Conservation (phyloP, 371 early-diverging fungal species). For the Nosema bombycis region DNA sequence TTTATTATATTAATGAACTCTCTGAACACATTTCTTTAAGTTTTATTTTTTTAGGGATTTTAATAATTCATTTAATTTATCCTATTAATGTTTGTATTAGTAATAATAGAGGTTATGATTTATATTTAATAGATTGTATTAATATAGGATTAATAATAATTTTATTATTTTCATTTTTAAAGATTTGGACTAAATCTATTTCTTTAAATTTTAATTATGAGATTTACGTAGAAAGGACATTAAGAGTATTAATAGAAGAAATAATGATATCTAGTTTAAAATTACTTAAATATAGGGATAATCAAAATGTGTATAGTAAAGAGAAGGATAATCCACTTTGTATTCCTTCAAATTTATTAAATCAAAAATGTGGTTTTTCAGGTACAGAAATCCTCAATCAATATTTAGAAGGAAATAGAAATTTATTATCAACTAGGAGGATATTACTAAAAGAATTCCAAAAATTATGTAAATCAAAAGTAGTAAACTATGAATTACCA, state of each 20-base stretch:
- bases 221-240: constrained; percentile 59
- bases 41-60: neutral
- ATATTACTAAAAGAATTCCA: constrained; percentile 63
- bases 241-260: constrained; percentile 55
- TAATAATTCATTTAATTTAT: constrained; percentile 3
- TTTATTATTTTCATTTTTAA: constrained; percentile 28
- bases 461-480: constrained; percentile 25
- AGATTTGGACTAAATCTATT: constrained; percentile 46
- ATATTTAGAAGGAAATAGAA: neutral
- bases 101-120: constrained; percentile 21
- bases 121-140: constrained; percentile 34
- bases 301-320: neutral
- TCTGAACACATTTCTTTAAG: constrained; percentile 41
- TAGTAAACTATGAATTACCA: neutral
- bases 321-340: neutral
- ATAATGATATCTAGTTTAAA: constrained; percentile 53
- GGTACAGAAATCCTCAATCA: neutral
- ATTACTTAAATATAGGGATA: constrained; percentile 9
- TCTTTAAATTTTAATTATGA: constrained; percentile 62
- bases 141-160: constrained; percentile 18
- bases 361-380: neutral
- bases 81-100: constrained; percentile 17
- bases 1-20: constrained; percentile 50
- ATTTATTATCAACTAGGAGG: constrained; percentile 42
- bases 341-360: neutral